Base-by-base conservation (phyloP, 2,329 filamentous ascomycete species). In the Zasmidium cellare region DNA sequence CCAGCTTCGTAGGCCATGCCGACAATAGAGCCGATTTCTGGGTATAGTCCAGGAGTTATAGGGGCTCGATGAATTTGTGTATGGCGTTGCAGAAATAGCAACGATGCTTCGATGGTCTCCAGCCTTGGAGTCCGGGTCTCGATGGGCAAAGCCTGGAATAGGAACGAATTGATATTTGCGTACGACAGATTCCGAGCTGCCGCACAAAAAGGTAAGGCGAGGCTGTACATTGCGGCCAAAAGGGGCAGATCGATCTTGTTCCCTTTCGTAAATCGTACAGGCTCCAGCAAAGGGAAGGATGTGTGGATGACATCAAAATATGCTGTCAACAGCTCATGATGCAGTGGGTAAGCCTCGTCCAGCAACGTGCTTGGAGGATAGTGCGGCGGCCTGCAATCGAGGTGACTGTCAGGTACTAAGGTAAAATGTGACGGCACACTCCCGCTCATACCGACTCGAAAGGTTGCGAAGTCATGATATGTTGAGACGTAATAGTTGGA, bases 241-340 rank as follows among this genome's bases (percentile, higher is more conserved):
- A 66, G 47, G 6, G 55, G 60, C 14, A 63, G 44, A 28, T 66
- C 64, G 48, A 66, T 66, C 48, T 62, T 62, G 45, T 64, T 66
- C 35, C 64, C 64, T 45, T 64, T 64, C 2, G 54, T 56, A 50
- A 66, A 64, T 1, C 64, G 58, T 9, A 46, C 54, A 5, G 64
- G 64, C 19, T 66, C 62, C 31, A 66, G 58, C 24, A 66, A 46
- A 6, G 64, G 64, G 31, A 59, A 66, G 2, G 62, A 61, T 12
- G 64, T 59, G 25, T 66, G 64, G 11, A 66, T 57, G 50, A 64
- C 58, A 22, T 66, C 64, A 23, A 66, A 66, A 53, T 66, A 66
- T 2, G 61, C 56, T 16, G 64, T 56, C n/a, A 66, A 28, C 5
- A 66, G 51, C 19, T 64, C 59, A 47, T 66, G 64, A 25, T 66